These are phyloP conservation scores for Fusarium mundagurra DNA, from an alignment of 2,329 filamentous ascomycete species.

Conservation along the genomic window DNA sequence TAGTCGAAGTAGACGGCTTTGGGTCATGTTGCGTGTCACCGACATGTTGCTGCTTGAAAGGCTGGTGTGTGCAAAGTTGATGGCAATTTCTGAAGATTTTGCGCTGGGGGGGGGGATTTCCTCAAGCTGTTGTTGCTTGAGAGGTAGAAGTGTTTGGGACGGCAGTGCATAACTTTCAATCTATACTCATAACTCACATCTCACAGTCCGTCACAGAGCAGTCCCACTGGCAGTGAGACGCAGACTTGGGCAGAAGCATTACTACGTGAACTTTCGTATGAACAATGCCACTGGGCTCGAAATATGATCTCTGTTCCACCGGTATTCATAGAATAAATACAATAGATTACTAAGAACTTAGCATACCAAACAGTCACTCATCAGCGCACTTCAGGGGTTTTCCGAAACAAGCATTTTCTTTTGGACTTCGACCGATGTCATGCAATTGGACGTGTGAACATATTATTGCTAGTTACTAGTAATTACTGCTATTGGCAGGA, in stretches of 20 bases:
- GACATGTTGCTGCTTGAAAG: neutral
- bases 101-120: accelerated
- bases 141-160: accelerated
- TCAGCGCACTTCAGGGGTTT: neutral
- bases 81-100: neutral
- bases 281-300: accelerated
- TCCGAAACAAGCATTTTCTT: neutral
- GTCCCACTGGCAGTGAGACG: neutral
- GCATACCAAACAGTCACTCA: neutral
- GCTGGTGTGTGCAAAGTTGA: neutral
- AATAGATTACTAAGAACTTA: neutral
- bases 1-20: neutral
- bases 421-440: neutral
- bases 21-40: neutral
- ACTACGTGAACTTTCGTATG: neutral
- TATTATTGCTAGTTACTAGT: accelerated
- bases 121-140: neutral
- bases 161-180: neutral
- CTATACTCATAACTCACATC: neutral
- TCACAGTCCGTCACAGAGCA: neutral
- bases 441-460: accelerated
- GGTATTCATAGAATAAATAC: neutral
- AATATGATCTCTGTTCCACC: too few relatives aligned
- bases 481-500: neutral
- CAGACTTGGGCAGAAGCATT: too few relatives aligned